Percentiles rank a stretch among this genome's conserved stretches.
Conservation (phyloP, 352 stramenopile genomes). For the Phytophthora fragariaefolia region DNA sequence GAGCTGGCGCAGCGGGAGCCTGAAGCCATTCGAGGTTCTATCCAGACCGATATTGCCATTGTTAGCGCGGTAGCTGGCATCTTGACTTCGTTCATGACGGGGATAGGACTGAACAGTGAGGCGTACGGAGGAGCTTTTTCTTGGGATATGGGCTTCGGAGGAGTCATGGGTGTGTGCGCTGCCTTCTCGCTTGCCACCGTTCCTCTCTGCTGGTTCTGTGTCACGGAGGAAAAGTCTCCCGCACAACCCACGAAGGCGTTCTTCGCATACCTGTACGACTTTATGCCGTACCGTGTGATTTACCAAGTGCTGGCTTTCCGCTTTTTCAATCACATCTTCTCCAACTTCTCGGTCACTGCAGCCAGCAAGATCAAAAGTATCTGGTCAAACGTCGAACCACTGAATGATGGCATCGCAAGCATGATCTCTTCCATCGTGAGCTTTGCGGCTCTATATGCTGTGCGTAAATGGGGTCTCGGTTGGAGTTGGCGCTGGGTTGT, state of each 20-base stretch:
- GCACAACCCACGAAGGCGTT: slow-evolving; percentile 14
- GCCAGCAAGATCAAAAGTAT: slow-evolving; percentile 39
- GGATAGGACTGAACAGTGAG: slow-evolving; percentile 47
- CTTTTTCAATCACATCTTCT: slow-evolving; percentile 48
- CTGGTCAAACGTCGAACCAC: slow-evolving; percentile 36
- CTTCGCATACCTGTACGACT: slow-evolving; percentile 40
- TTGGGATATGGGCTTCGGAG: slow-evolving; percentile 48
- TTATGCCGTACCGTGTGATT: slow-evolving; percentile 47
- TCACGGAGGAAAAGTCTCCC: slow-evolving; percentile 39
- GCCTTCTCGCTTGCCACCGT: slow-evolving; percentile 36
- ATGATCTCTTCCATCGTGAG: slow-evolving; percentile 42
- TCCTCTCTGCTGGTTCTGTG: slow-evolving; percentile 46
- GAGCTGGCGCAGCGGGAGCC: slow-evolving; percentile 59
- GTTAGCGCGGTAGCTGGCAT: slow-evolving; percentile 27
- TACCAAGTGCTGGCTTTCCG: slow-evolving; percentile 45
- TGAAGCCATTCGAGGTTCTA: slow-evolving; percentile 40
- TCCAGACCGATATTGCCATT: slow-evolving; percentile 46
- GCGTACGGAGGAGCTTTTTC: slow-evolving; percentile 53
- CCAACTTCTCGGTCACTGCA: slow-evolving; percentile 35
- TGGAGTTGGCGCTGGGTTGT: slow-evolving; percentile 61
- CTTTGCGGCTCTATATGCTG: slow-evolving; percentile 33
- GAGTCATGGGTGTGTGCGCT: slow-evolving; percentile 44
- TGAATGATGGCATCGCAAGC: slow-evolving; percentile 36
- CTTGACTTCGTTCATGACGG: slow-evolving; percentile 49
- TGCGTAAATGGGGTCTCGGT: slow-evolving; percentile 52